Evolutionary conservation across 768 basidiomycete genomes (phyloP).

Genomic region (Collybia sp.): DNA sequence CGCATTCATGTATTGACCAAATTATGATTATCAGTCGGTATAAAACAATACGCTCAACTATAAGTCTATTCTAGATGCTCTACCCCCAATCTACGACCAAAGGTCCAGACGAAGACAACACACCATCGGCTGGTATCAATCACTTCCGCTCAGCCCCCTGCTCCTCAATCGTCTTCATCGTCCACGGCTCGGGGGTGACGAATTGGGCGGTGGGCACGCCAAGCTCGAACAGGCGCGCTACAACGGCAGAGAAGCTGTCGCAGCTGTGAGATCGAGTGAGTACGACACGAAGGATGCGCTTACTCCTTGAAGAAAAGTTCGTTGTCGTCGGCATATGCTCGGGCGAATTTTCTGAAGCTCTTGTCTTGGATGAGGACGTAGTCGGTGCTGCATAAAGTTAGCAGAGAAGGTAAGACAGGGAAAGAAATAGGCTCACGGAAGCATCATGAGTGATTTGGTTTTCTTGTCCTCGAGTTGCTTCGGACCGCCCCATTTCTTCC

Average conservation of each 20-base stretch:
- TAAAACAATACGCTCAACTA: too few relatives aligned
- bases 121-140: constrained; percentile 2
- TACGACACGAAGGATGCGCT: constrained; percentile 20
- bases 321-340: constrained; percentile 82
- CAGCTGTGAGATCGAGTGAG: constrained; percentile 5
- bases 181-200: constrained; percentile 69
- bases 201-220: constrained; percentile 87
- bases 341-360: constrained; percentile 84
- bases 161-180: constrained; percentile 54
- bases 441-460: constrained; percentile 90
- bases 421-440: constrained; percentile 59
- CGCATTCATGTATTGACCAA: too few relatives aligned
- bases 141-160: constrained; percentile 19
- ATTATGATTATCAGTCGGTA: too few relatives aligned
- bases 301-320: constrained; percentile 94
- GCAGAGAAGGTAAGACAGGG: neutral
- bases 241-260: constrained; percentile 74
- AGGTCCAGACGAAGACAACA: neutral
- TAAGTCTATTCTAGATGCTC: too few relatives aligned
- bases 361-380: constrained; percentile 88
- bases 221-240: constrained; percentile 83
- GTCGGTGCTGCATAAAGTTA: constrained; percentile 55
- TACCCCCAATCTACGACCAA: too few relatives aligned
- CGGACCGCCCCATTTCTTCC: constrained; percentile 93
- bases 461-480: constrained; percentile 94